Percentiles rank a stretch among this genome's conserved stretches.
Conservation (phyloP, 495 filamentous ascomycete species). For the Coniosporium apollinis region DNA sequence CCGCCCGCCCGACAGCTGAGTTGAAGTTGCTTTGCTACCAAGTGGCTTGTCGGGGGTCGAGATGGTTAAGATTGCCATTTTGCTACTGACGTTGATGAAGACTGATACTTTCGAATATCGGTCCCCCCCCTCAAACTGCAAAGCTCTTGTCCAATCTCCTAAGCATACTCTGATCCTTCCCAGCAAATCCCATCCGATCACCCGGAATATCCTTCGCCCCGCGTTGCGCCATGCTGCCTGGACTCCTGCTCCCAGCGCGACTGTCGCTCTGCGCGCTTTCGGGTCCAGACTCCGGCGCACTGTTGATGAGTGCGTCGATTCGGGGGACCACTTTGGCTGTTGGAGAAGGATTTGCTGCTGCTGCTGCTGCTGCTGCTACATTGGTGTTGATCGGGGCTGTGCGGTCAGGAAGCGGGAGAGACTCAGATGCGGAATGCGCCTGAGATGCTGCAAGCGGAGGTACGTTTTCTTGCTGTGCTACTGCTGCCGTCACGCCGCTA, state of each 20-base stretch:
- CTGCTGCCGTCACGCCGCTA: neutral
- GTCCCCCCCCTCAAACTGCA: too few relatives aligned
- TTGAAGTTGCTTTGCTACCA: too few relatives aligned
- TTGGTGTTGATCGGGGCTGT: conserved; percentile 1
- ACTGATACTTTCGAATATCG: too few relatives aligned
- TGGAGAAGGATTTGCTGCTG: neutral
- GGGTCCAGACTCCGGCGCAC: conserved; percentile 1
- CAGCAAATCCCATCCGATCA: conserved; percentile 14
- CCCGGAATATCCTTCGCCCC: conserved; percentile 11
- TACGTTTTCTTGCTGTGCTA: neutral
- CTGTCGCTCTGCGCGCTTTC: neutral
- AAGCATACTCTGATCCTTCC: neutral
- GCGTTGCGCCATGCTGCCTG: conserved; percentile 4
- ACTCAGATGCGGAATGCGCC: neutral
- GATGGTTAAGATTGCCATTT: too few relatives aligned
- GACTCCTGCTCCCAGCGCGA: conserved; percentile 10
- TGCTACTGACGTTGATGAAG: too few relatives aligned
- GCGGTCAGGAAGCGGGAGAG: conserved; percentile 2
- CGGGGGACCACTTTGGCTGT: neutral
- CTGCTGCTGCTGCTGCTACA: neutral
- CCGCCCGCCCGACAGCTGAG: conserved; percentile 80
- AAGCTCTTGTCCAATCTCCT: conserved; percentile 1
- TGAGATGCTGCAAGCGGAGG: neutral
- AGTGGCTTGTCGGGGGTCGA: too few relatives aligned
- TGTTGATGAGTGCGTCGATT: conserved; percentile 1